Conservation (phyloP, 1,139 yeast species). For the Nematodospora anomalae region DNA sequence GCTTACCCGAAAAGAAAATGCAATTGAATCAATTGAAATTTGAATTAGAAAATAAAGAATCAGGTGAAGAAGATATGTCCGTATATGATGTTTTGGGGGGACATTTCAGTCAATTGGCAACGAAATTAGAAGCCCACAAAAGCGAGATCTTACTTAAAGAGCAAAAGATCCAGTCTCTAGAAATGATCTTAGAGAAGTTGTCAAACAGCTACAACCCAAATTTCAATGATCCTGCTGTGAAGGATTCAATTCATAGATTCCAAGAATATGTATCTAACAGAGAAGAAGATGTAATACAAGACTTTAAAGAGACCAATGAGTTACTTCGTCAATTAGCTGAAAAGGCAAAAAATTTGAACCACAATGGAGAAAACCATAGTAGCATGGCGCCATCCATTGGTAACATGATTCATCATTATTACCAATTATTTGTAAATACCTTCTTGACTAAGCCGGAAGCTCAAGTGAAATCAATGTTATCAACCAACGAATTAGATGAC, state of each 20-base stretch:
- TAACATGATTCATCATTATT: conserved; percentile 28
- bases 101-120: conserved; percentile 15
- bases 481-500: conserved; percentile 10
- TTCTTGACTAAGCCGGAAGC: conserved; percentile 12
- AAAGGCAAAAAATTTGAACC: conserved; percentile 15
- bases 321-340: conserved; percentile 15
- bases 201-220: conserved; percentile 75
- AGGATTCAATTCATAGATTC: conserved; percentile 62
- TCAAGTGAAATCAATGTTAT: conserved; percentile 7
- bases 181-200: conserved; percentile 46
- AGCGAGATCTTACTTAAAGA: conserved; percentile 17
- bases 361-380: conserved; percentile 3
- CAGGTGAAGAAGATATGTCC: conserved; percentile 15
- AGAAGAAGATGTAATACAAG: conserved; percentile 18
- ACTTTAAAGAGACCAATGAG: conserved; percentile 13
- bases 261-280: conserved; percentile 53
- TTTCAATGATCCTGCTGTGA: conserved; percentile 87
- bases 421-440: conserved; percentile 13
- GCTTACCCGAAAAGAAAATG: conserved; percentile 29
- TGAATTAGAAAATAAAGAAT: conserved; percentile 13
- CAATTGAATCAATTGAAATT: conserved; percentile 18
- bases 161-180: conserved; percentile 31
- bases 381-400: conserved; percentile 22
- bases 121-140: conserved; percentile 12
- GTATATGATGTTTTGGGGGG: conserved; percentile 22